Percentiles rank a stretch among this genome's conserved stretches.
These are phyloP conservation scores for Dentipellis fragilis DNA, from an alignment of 768 basidiomycete species.

Conservation along the genomic window DNA sequence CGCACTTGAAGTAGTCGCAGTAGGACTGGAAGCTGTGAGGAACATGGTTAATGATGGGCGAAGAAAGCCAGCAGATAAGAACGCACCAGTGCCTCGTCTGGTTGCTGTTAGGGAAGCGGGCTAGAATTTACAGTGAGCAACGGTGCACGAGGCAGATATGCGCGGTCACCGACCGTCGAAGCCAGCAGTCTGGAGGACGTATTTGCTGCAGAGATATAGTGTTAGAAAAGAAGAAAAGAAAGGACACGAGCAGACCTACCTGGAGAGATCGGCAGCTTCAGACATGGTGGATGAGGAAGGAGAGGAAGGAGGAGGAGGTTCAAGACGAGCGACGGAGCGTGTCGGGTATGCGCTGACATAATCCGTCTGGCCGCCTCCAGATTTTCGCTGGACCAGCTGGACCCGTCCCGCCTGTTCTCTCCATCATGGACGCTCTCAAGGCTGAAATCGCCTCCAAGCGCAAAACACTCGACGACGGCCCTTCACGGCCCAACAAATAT, in stretches of 20 bases:
- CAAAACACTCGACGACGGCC: constrained; percentile 53
- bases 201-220: constrained; percentile 46
- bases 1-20: constrained; percentile 97
- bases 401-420: neutral
- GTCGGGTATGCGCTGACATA: constrained; percentile 4
- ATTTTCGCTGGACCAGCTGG: neutral
- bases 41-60: neutral
- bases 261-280: constrained; percentile 38
- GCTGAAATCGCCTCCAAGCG: constrained; percentile 85
- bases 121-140: constrained; percentile 25
- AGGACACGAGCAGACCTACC: constrained; percentile 26
- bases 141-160: neutral
- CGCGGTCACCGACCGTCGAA: constrained; percentile 63
- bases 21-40: constrained; percentile 83
- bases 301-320: constrained; percentile 15
- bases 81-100: constrained; percentile 93
- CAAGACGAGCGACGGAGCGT: constrained; percentile 16
- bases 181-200: constrained; percentile 85
- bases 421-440: constrained; percentile 79
- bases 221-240: constrained; percentile 6
- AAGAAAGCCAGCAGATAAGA: neutral
- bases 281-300: constrained; percentile 40
- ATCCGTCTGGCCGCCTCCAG: neutral
- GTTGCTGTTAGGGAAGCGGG: constrained; percentile 85
- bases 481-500: constrained; percentile 68